Evolutionary conservation across 257 asterid species (phyloP), one percentile per base, ranked within the genome.

Genomic region (Petunia secreta): DNA sequence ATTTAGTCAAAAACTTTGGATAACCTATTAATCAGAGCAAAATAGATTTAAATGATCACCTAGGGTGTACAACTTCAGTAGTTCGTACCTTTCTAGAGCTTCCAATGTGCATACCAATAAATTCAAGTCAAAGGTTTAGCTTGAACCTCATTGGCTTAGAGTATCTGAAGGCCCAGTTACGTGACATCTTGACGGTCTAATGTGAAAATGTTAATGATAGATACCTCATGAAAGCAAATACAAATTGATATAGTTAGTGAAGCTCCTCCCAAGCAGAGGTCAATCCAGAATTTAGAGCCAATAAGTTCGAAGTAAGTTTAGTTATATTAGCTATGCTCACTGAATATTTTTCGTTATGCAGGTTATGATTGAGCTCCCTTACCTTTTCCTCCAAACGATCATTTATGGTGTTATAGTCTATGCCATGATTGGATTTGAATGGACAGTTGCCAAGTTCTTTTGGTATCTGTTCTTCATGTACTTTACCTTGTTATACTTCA

Each of bases 391-490:
- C 46, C 98, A 95, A 63, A 82, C 97, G 2, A 79, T 87, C 38
- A 40, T 85, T 0, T 92, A 93, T n/a, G 92, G 96, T 1, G 63
- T 90, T 58, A 85, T 93, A 62, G 96, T 93, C 13, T 93, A 92
- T 14, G 85, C 93, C 0, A 93, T 95, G 98, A 89, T 95, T 0
- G 95, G 93, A 59, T 95, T 95, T 46, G 92, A 95, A 4, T 95
- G 98, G 97, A 87, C 92, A 0, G 84, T 66, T 1, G 36, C 43
- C 11, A 95, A 93, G 82, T 89, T 95, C 88, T 82, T 93, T 36
- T 93, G 98, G 99, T 87, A 86, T 85, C 77, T 91, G 3, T 90
- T 92, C 77, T 89, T 93, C 89, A 93, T 88, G 97, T 91, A 83
- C 40, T 91, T 95, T 90, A 90, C 97, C 78, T 86, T 93, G 78